phyloP scores from a whole-genome alignment of 2,329 filamentous ascomycete species.

The Colletotrichum simmondsii region DNA sequence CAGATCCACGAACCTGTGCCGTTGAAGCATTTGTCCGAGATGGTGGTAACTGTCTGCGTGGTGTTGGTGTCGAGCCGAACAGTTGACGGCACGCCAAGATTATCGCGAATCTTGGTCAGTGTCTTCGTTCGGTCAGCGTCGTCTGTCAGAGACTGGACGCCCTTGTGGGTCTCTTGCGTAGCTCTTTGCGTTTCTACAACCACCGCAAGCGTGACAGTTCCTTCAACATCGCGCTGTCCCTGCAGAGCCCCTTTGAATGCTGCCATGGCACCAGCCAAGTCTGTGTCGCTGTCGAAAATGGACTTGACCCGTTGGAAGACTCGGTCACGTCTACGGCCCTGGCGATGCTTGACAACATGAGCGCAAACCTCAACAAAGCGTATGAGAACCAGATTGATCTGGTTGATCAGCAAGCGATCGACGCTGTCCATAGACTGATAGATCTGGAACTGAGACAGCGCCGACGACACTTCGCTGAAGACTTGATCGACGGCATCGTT shows the following conservation, averaged over 20 bases:
- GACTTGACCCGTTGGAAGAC: background rate
- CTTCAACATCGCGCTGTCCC: background rate
- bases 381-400: background rate
- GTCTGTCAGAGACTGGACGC: background rate
- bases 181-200: background rate
- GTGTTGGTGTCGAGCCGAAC: background rate
- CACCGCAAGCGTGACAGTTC: background rate
- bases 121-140: background rate
- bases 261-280: background rate
- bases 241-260: background rate
- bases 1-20: background rate
- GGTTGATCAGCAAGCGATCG: background rate
- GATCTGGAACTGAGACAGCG: slow-evolving; percentile 9
- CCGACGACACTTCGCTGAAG: background rate
- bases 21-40: background rate
- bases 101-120: background rate
- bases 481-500: background rate
- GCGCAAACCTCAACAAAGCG: slow-evolving; percentile 9
- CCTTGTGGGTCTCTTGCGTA: background rate
- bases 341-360: slow-evolving; percentile 7
- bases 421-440: background rate
- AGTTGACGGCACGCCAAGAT: background rate
- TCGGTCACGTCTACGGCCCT: background rate
- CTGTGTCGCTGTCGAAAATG: background rate
- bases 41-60: background rate